Base-by-base conservation (phyloP, 108 stramenopile species). In the Asterionellopsis glacialis region DNA sequence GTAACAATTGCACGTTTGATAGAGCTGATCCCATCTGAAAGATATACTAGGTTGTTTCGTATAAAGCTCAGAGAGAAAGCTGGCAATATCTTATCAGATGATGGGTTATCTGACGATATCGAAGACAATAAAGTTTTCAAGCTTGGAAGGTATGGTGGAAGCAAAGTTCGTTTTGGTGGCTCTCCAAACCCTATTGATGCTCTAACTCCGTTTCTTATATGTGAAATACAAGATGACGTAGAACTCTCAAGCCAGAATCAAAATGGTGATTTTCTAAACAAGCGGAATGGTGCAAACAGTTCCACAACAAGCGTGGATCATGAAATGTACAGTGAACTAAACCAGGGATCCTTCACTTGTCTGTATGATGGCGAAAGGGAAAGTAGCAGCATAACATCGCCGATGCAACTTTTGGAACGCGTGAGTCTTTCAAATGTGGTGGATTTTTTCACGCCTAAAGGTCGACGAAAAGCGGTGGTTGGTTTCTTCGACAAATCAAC, bases 371-470 rank as follows among this genome's bases (percentile, higher is more conserved):
- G 23, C 40, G 26, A 45, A 42, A 55, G 28, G 45, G 41, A 26
- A 33, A 11, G 44, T 24, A 10, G 41, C 42, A 14, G 58, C 40
- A 15, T 68, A 50, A 15, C 51, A 42, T 48, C 66, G 23, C 59
- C 76, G 21, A 68, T 80, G 42, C 68, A 79, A 51, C 61, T 93
- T n/a, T 57, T 93, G n/a, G 71, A 87, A 53, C 61, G 91, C 26
- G 76, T 85, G 41, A 85, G 83, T 48, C 84, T 93, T 52, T 68
- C 77, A 55, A 83, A 89, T 48, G 68, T 83, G 11, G 84, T 93
- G 10, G 73, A 90, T 57, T 65, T 88, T 10, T 85, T 85, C 57
- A 65, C 77, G 16, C 57, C 58, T 41, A 66, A 51, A 2, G 86
- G 87, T 0, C 69, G 85, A 45, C 51, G 75, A 51, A 63, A 65